Base-by-base conservation (phyloP, 2,329 filamentous ascomycete genomes). In the Dothistroma septosporum region DNA sequence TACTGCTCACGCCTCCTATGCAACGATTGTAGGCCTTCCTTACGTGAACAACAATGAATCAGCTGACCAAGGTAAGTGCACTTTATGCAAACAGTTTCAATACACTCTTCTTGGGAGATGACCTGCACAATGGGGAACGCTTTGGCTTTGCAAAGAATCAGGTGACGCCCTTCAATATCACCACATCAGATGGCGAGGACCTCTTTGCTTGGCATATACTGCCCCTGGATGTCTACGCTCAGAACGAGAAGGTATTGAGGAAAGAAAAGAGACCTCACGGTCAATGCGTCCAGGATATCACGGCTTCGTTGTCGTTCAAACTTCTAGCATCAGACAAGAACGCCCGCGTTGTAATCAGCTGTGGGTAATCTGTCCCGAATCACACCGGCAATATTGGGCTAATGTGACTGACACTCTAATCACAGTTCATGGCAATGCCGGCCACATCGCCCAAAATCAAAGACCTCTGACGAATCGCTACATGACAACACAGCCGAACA, bases 161-260 rank as follows among this genome's bases (percentile, higher is more conserved):
- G 77, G 89, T 96, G 2, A 92, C 91, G 6, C 90, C 93, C 0
- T 97, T 97, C 74, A 86, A 84, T 53, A 76, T 97, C 41, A 78
- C 77, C 4, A 94, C 91, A 0, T 79, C 85, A 1, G 92, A 97
- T 73, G 85, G 86, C 44, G 87, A 92, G 74, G 85, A 80, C 1
- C 78, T 97, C 19, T 95, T 94, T 72, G 90, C 89, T 28, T 97
- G 93, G 93, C 93, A 97, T 71, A 83, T 97, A 58, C 78, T 97
- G 53, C 93, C 93, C 0, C 76, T 95, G 7, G 85, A 88, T 55
- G 78, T 91, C 0, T 96, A 95, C 73, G 79, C 85, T 7, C 81
- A 88, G 66, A 83, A 96, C 68, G 89, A 95, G 69, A 76, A 80
- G 22, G 77, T 78, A 14, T 77, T 95, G 12, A 77, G 52, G 12